These are phyloP conservation scores for Scutellaria galericulata DNA, from an alignment of 257 asterid species.

Conservation along the genomic window DNA sequence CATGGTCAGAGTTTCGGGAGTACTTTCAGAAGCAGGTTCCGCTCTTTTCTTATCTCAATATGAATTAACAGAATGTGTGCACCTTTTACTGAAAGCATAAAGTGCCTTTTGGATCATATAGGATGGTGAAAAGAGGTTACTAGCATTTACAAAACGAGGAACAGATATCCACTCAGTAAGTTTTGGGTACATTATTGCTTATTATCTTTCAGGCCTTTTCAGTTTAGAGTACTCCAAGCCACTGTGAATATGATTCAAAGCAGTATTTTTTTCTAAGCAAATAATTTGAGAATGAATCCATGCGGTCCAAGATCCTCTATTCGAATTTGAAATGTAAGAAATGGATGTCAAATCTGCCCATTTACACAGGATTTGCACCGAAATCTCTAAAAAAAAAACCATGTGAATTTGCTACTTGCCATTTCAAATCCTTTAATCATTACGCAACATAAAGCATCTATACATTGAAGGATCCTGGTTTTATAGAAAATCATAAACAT, in stretches of 20 bases:
- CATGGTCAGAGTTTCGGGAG: slow-evolving; percentile 87
- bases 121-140: slow-evolving; percentile 87
- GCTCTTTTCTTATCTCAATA: slow-evolving; percentile 19
- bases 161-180: slow-evolving; percentile 79
- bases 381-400: too few relatives aligned
- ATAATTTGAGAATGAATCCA: not conserved
- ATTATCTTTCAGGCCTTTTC: slow-evolving; percentile 8
- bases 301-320: too few relatives aligned
- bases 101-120: slow-evolving; percentile 40
- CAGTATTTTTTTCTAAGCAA: not conserved
- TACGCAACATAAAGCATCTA: too few relatives aligned
- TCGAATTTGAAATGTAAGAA: too few relatives aligned
- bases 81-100: slow-evolving; percentile 20
- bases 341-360: too few relatives aligned
- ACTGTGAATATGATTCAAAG: too few relatives aligned
- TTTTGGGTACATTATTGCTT: slow-evolving; percentile 24
- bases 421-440: too few relatives aligned
- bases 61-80: slow-evolving; percentile 10
- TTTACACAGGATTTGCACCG: too few relatives aligned
- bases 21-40: slow-evolving; percentile 80
- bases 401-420: too few relatives aligned
- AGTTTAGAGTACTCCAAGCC: not conserved
- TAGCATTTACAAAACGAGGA: slow-evolving; percentile 94
- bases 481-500: not conserved
- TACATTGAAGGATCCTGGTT: too few relatives aligned